phyloP scores from a whole-genome alignment of 2,329 filamentous ascomycete genomes.

The Fusarium verticillioides region DNA sequence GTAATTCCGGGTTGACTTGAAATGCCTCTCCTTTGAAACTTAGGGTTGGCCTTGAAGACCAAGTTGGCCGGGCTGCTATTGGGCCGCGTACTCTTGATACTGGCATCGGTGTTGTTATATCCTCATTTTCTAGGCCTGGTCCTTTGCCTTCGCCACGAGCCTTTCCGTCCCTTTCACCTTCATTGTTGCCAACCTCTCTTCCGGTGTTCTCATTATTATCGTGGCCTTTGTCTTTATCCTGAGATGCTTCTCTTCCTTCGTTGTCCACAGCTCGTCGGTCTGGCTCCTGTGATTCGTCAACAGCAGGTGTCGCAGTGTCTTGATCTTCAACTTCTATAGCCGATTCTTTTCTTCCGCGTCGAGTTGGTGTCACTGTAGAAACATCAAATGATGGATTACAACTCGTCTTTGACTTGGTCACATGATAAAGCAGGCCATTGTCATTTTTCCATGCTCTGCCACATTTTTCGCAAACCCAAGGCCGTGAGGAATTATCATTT shows the following conservation, averaged over 20 bases:
- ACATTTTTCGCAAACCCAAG: constrained; percentile 64
- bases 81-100: constrained; percentile 26
- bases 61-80: constrained; percentile 26
- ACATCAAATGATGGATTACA: constrained; percentile 61
- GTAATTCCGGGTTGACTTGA: constrained; percentile 38
- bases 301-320: neutral
- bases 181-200: neutral
- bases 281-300: neutral
- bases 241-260: neutral
- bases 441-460: constrained; percentile 67
- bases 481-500: constrained; percentile 38
- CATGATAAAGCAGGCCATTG: constrained; percentile 68
- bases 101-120: constrained; percentile 1
- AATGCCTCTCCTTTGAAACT: constrained; percentile 37
- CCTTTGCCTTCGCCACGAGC: neutral
- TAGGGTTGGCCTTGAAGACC: constrained; percentile 36
- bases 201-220: neutral
- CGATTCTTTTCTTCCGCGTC: constrained; percentile 27
- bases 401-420: constrained; percentile 62
- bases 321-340: constrained; percentile 16
- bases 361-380: constrained; percentile 17
- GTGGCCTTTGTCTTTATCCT: neutral
- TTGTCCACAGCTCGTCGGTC: neutral
- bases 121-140: neutral
- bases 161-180: neutral